Evolutionary conservation across 768 basidiomycete genomes (phyloP).

Genomic region (Candolleomyces eurysporus): DNA sequence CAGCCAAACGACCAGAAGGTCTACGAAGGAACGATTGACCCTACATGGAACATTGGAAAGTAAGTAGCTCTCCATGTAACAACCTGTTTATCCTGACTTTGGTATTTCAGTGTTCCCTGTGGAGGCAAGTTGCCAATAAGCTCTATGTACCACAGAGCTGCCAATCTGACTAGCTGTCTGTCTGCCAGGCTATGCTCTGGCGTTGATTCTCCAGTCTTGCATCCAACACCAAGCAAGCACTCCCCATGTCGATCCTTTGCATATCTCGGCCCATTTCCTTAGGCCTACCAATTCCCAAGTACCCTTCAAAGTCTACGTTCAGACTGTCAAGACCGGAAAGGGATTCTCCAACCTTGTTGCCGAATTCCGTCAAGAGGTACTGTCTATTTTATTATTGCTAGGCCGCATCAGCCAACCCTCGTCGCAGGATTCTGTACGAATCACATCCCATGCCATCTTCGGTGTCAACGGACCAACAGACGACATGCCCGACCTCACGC

Average conservation of each 20-base stretch:
- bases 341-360: constrained; percentile 58
- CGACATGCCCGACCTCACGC: constrained; percentile 24
- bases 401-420: background rate
- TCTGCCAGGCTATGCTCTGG: constrained; percentile 55
- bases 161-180: background rate
- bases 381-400: background rate
- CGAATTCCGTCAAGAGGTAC: constrained; percentile 57
- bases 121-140: background rate
- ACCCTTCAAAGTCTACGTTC: constrained; percentile 46
- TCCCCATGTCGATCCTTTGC: constrained; percentile 53
- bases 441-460: constrained; percentile 57
- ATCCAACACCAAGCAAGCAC: constrained; percentile 47
- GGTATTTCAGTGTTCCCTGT: constrained; percentile 5
- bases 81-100: background rate
- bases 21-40: constrained; percentile 8
- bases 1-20: background rate
- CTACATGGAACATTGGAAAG: constrained; percentile 10
- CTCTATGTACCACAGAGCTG: background rate
- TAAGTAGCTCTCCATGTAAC: background rate
- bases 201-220: constrained; percentile 52
- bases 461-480: constrained; percentile 39
- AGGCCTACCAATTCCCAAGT: constrained; percentile 37
- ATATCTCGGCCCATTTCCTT: constrained; percentile 61
- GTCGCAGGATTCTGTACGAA: constrained; percentile 41
- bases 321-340: constrained; percentile 46